A percentile compares a stretch with the other conserved stretches of the same genome.
Conservation (phyloP, 2,329 filamentous ascomycete genomes). For the Pseudopyrenochaeta lycopersici region DNA sequence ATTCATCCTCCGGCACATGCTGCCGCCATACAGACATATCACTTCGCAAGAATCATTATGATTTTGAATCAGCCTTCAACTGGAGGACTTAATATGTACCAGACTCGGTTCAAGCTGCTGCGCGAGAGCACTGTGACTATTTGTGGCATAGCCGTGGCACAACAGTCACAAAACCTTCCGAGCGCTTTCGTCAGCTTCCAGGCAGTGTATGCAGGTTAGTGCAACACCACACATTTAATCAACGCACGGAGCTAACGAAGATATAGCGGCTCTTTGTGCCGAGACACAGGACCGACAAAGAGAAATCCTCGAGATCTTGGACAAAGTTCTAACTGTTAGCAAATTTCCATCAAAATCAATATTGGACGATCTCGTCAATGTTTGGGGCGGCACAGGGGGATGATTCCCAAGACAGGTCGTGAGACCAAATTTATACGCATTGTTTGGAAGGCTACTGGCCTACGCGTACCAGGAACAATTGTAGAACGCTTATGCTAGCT, state of each 20-base stretch:
- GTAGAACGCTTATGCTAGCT: no score
- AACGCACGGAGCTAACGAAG: background rate
- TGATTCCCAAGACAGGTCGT: background rate
- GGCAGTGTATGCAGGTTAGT: constrained; percentile 42
- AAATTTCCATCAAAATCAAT: constrained; percentile 39
- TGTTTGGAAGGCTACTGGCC: no score
- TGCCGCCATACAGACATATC: constrained; percentile 61
- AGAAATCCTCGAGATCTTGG: constrained; percentile 24
- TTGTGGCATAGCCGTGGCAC: constrained; percentile 59
- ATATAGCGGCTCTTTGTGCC: constrained; percentile 27
- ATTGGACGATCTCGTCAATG: constrained; percentile 32
- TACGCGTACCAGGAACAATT: no score
- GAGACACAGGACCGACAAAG: constrained; percentile 29
- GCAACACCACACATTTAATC: background rate
- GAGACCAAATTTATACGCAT: no score
- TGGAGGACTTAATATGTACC: constrained; percentile 59
- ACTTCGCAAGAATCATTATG: constrained; percentile 63
- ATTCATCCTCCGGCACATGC: constrained; percentile 44
- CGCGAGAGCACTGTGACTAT: constrained; percentile 59
- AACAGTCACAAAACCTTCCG: constrained; percentile 36
- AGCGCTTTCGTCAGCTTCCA: constrained; percentile 42
- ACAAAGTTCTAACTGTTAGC: constrained; percentile 27
- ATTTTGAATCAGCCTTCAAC: constrained; percentile 62
- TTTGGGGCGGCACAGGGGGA: constrained; percentile 26
- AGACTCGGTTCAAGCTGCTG: constrained; percentile 54